These are phyloP conservation scores for Paramecium pentaurelia DNA, from an alignment of 73 alveolate species.

Conservation along the genomic window DNA sequence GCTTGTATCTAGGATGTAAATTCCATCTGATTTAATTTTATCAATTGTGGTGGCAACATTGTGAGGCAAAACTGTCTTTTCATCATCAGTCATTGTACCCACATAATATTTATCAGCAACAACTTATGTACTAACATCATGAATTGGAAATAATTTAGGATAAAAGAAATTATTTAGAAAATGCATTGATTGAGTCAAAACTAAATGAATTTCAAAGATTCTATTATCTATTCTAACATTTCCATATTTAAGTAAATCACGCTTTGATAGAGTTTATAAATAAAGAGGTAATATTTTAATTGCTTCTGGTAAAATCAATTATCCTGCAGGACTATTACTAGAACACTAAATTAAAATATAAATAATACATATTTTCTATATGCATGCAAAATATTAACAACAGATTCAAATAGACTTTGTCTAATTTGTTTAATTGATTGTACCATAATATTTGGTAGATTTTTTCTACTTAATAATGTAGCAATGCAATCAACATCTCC, in stretches of 20 bases:
- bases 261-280: conserved; percentile 61
- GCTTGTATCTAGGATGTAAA: conserved; percentile 72
- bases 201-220: conserved; percentile 44
- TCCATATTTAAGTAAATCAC: conserved; percentile 58
- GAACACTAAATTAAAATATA: conserved; percentile 31
- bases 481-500: conserved; percentile 72
- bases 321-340: conserved; percentile 64
- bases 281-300: conserved; percentile 65
- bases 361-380: conserved; percentile 61
- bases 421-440: conserved; percentile 54
- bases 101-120: background rate
- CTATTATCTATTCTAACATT: conserved; percentile 69
- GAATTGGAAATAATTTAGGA: conserved; percentile 69
- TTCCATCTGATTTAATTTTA: conserved; percentile 45
- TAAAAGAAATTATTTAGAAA: conserved; percentile 61
- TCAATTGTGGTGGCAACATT: conserved; percentile 49
- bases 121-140: conserved; percentile 36
- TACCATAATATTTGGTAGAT: conserved; percentile 35
- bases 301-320: conserved; percentile 71
- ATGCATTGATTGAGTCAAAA: conserved; percentile 60
- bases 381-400: conserved; percentile 59
- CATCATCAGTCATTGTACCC: conserved; percentile 53
- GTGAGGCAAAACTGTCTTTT: conserved; percentile 65
- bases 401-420: conserved; percentile 52
- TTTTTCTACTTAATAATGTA: conserved; percentile 40